A percentile compares a stretch with the other conserved stretches of the same genome.
phyloP scores from a whole-genome alignment of 129 eudicot species.

The Solidago caesia region DNA sequence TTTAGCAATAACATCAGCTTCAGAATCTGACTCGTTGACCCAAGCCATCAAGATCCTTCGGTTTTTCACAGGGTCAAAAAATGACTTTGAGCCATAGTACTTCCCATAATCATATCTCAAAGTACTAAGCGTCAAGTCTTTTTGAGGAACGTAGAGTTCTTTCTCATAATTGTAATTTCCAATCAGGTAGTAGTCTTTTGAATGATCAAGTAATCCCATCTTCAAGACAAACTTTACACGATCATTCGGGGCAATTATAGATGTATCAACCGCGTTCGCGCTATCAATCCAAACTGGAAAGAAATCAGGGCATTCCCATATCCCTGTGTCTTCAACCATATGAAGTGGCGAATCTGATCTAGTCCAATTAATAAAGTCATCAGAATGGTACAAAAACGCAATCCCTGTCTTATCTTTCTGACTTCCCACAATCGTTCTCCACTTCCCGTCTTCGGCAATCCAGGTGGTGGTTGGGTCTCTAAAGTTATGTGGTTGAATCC shows the following conservation, averaged over 20 bases:
- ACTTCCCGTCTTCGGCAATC: constrained; percentile 46
- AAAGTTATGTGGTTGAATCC: constrained; percentile 35
- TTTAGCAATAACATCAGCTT: constrained; percentile 27
- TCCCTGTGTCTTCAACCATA: constrained; percentile 30
- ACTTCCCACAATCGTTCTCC: constrained; percentile 54
- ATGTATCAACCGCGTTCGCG: constrained; percentile 45
- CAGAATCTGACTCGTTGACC: constrained; percentile 48
- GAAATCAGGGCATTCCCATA: constrained; percentile 80
- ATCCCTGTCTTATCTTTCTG: constrained; percentile 35
- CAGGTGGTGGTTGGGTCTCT: constrained; percentile 79
- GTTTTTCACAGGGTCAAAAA: constrained; percentile 46
- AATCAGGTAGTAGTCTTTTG: constrained; percentile 48
- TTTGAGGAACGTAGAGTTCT: constrained; percentile 44
- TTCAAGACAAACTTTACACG: constrained; percentile 55
- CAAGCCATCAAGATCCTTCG: constrained; percentile 72
- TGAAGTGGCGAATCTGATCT: constrained; percentile 39
- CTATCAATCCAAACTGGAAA: constrained; percentile 46
- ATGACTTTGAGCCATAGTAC: constrained; percentile 67
- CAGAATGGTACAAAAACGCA: constrained; percentile 46
- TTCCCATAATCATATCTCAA: constrained; percentile 67
- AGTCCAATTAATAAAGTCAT: constrained; percentile 52
- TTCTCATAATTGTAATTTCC: constrained; percentile 42
- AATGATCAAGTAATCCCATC: constrained; percentile 40
- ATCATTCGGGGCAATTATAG: constrained; percentile 10
- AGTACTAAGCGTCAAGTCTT: constrained; percentile 19